Evolutionary conservation across 768 basidiomycete species (phyloP).

Genomic region (Suillus cothurnatus): DNA sequence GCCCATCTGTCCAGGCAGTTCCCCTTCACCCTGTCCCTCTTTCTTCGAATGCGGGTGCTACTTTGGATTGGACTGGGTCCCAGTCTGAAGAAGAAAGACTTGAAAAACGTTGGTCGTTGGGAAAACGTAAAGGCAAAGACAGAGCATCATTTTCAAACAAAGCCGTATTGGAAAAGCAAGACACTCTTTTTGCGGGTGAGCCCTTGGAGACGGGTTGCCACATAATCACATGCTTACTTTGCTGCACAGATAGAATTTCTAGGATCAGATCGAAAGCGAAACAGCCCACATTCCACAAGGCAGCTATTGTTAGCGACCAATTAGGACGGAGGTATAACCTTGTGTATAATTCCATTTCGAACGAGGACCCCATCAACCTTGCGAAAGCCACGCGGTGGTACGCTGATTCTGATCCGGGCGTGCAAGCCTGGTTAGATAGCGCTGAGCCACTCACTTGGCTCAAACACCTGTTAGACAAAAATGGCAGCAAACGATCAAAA

Average conservation of each 20-base stretch:
- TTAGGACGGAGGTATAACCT: constrained; percentile 64
- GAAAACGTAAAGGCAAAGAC: constrained; percentile 61
- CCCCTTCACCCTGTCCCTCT: constrained; percentile 66
- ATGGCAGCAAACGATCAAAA: constrained; percentile 43
- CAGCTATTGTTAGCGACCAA: constrained; percentile 64
- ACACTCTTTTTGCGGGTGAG: constrained; percentile 57
- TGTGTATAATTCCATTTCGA: constrained; percentile 43
- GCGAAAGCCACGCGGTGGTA: constrained; percentile 63
- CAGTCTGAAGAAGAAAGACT: constrained; percentile 53
- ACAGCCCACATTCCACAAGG: constrained; percentile 62
- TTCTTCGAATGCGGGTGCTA: constrained; percentile 68
- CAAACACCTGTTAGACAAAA: constrained; percentile 60
- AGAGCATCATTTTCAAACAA: constrained; percentile 42
- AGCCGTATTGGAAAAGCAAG: constrained; percentile 58
- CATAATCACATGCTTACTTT: neutral
- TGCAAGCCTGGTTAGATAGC: constrained; percentile 56
- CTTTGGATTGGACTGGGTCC: constrained; percentile 74
- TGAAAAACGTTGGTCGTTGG: constrained; percentile 67
- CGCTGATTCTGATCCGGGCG: constrained; percentile 46
- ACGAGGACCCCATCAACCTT: constrained; percentile 43
- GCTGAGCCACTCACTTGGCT: constrained; percentile 77
- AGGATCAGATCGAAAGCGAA: constrained; percentile 52
- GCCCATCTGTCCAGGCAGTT: constrained; percentile 56
- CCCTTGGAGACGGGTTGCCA: constrained; percentile 11
- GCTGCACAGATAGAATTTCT: constrained; percentile 53